Evolutionary conservation across 2,329 filamentous ascomycete genomes (phyloP), one percentile per base, ranked within the genome.

Genomic region (Beauveria bassiana): DNA sequence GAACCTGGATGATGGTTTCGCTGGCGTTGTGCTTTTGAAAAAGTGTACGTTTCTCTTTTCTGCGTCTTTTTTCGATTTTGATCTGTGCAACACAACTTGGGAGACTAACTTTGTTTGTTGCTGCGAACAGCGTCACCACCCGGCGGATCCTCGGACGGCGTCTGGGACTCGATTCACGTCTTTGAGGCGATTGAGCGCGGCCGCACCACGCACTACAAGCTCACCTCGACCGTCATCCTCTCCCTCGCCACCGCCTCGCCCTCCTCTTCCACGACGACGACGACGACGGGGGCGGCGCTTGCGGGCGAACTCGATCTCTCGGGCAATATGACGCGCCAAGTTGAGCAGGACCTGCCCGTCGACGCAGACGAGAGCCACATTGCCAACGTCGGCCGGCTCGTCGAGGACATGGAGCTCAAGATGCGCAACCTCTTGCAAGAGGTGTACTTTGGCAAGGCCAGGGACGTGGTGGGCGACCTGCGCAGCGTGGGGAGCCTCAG

Each of bases 321-420:
- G 68, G 95, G 95, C 67, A 98, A 98, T 80, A 95, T 99, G 92
- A 98, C 95, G 63, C 86, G 95, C 64, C 95, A 99, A 80, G 86
- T 97, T 58, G 93, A 99, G 79, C 86, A 90, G 71, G 93, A 98
- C 75, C 81, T 96, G 72, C 86, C 90, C 9, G 90, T 97, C 43
- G 91, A 96, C 68, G 89, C 88, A 70, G 93, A 98, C 75, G 88
- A 89, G 68, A 91, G 89, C 74, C 95, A 99, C 79, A 95, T 99
- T 69, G 90, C 90, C 69, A 99, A 99, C 76, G 91, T 98, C 64
- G 95, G 95, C 62, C 84, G 88, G 66, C 82, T 99, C 72, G 93
- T 99, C 58, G 95, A 99, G 81, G 95, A 99, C 75, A 98, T 99
- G 95, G 95, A 99, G 79, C 86, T 97, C 73, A 96, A 97, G 83